Evolutionary conservation across 2,329 filamentous ascomycete genomes (phyloP).

Genomic region (Ophiostoma sp.): DNA sequence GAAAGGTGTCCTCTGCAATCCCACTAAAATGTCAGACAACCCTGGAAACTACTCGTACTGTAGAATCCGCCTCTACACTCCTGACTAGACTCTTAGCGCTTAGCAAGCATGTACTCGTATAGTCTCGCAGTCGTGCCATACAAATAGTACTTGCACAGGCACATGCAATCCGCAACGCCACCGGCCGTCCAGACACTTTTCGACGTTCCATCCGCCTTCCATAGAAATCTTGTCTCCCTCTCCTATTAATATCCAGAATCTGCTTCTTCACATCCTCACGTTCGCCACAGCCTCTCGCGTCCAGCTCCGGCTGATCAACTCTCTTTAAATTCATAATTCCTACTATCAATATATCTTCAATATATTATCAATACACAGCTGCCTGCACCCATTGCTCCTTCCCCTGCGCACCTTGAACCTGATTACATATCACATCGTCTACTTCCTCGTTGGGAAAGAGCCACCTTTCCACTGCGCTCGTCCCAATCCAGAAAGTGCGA

Average conservation of each 20-base stretch:
- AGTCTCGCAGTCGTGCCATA: background rate
- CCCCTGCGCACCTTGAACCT: background rate
- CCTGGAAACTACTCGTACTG: background rate
- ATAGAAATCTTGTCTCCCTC: background rate
- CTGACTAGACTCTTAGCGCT: background rate
- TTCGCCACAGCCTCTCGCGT: background rate
- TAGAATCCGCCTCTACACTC: background rate
- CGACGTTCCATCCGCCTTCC: background rate
- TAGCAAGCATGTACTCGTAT: background rate
- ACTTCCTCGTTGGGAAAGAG: background rate
- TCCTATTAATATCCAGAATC: background rate
- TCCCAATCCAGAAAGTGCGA: conserved; percentile 4
- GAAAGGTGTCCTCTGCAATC: background rate
- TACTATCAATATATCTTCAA: background rate
- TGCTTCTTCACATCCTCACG: background rate
- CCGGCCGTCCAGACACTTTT: background rate
- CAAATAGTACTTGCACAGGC: background rate
- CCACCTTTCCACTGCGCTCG: conserved; percentile 13
- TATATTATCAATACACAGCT: background rate
- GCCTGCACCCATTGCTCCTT: background rate
- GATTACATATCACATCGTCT: background rate
- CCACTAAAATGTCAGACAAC: background rate
- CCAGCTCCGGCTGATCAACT: background rate
- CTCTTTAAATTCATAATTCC: background rate
- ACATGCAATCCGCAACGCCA: background rate